Conservation (phyloP, 768 basidiomycete species). For the Arthromyces matolae region DNA sequence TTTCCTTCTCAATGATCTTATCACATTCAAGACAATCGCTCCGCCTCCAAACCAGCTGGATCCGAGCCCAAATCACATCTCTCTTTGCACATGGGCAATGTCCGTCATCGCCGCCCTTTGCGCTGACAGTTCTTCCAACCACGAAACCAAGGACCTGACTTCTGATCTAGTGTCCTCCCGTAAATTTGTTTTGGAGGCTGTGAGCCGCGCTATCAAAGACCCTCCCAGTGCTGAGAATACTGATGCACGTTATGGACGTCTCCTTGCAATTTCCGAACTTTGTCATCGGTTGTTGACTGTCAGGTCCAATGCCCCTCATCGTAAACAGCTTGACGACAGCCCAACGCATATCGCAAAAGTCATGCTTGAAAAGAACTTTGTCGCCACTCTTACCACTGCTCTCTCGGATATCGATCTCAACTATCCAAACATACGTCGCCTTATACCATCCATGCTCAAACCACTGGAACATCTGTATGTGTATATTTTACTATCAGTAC, state of each 20-base stretch:
- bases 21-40: slow-evolving; percentile 72
- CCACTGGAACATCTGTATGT: slow-evolving; percentile 87
- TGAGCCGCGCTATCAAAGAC: slow-evolving; percentile 87
- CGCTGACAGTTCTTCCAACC: slow-evolving; percentile 67
- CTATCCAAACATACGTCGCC: slow-evolving; percentile 82
- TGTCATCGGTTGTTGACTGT: slow-evolving; percentile 85
- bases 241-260: slow-evolving; percentile 80
- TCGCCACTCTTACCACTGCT: slow-evolving; percentile 80
- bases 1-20: slow-evolving; percentile 79
- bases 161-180: slow-evolving; percentile 84
- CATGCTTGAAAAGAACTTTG: slow-evolving; percentile 98
- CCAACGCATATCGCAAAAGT: slow-evolving; percentile 92
- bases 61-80: slow-evolving; percentile 52
- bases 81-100: slow-evolving; percentile 82
- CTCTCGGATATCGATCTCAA: slow-evolving; percentile 93
- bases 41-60: slow-evolving; percentile 59
- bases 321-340: slow-evolving; percentile 65
- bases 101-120: slow-evolving; percentile 92
- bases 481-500: slow-evolving; percentile 5
- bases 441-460: slow-evolving; percentile 84
- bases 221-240: slow-evolving; percentile 51
- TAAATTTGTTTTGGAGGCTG: slow-evolving; percentile 85
- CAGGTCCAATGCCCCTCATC: slow-evolving; percentile 56
- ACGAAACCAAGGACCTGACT: slow-evolving; percentile 74
- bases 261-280: slow-evolving; percentile 83